Base-by-base conservation (phyloP, 345 rosid species). In the Melaleuca alternifolia region DNA sequence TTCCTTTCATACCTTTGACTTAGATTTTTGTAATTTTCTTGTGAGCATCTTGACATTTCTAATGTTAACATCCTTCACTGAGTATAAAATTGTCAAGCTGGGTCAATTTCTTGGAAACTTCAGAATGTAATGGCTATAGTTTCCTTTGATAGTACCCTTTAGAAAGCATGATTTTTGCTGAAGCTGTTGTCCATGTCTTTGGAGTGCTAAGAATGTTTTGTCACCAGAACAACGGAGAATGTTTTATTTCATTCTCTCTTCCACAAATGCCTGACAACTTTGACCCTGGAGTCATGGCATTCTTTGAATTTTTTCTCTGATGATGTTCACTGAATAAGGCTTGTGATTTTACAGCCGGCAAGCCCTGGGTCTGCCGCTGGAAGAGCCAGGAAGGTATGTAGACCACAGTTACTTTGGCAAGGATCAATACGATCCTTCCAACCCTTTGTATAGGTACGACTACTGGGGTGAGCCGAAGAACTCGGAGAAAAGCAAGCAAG, bases 391-490 rank as follows among this genome's bases (percentile, higher is more conserved):
- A 85, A 96, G 94, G 90, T 97, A 95, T 75, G 95, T 91, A 87
- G 95, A 94, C n/a, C 89, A 89, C 51, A 96, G 95, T 84, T 97
- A 85, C 91, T 97, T 96, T 84, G 96, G 97, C 83, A 95, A 95
- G 92, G 97, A 95, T 86, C 95, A 95, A 57, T 97, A 97, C 51
- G 97, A 97, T 91, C 98, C 98, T 12, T 89, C 96, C 18, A 94
- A 94, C 89, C 93, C 99, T 24, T 79, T 97, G 37, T 97, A 91
- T 54, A 92, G 95, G 24, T 95, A 96, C 51, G 98, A 97, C 89
- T 97, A 96, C 88, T 97, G 98, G 98, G 98, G 98, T 57, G 99
- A 96, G 86, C 98, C 98, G 11, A 92, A 93, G 94, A 94, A 92
- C 93, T 96, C 98, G 14, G 97, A 95, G 89, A 96, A 94, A 91